These are phyloP conservation scores for Fusarium sp. DNA, from an alignment of 2,329 filamentous ascomycete genomes.

Conservation along the genomic window DNA sequence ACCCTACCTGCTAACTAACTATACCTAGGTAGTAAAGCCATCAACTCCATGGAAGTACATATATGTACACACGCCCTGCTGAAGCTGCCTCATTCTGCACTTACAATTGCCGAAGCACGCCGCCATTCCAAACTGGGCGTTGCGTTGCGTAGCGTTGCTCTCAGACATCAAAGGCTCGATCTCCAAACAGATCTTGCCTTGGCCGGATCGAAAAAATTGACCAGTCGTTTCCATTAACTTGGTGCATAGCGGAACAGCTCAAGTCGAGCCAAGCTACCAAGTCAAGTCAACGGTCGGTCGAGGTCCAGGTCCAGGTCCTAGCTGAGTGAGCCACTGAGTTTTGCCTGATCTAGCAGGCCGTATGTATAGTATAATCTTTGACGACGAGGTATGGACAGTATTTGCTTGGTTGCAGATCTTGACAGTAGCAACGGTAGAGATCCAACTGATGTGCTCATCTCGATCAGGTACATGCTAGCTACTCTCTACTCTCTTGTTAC, in stretches of 20 bases:
- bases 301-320: not conserved
- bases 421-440: not conserved
- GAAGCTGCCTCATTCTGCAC: not conserved
- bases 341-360: not conserved
- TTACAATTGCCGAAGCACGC: conserved; percentile 22
- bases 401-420: not conserved
- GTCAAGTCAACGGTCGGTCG: not conserved
- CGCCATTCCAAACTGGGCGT: conserved; percentile 24
- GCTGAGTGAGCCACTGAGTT: not conserved
- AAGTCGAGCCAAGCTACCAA: not conserved
- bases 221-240: not conserved
- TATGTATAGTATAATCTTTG: not conserved
- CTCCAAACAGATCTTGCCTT: conserved; percentile 13
- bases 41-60: not conserved
- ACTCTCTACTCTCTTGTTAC: not conserved
- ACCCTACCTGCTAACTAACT: not conserved
- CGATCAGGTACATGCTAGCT: not conserved
- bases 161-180: conserved; percentile 16
- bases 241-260: not conserved
- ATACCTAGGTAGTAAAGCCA: not conserved
- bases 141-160: not conserved
- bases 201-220: conserved; percentile 11
- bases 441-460: not conserved
- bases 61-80: not conserved
- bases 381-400: not conserved